Percentiles rank a stretch among this genome's conserved stretches.
phyloP scores from a whole-genome alignment of 2,329 filamentous ascomycete species.

The Fusarium anguioides region DNA sequence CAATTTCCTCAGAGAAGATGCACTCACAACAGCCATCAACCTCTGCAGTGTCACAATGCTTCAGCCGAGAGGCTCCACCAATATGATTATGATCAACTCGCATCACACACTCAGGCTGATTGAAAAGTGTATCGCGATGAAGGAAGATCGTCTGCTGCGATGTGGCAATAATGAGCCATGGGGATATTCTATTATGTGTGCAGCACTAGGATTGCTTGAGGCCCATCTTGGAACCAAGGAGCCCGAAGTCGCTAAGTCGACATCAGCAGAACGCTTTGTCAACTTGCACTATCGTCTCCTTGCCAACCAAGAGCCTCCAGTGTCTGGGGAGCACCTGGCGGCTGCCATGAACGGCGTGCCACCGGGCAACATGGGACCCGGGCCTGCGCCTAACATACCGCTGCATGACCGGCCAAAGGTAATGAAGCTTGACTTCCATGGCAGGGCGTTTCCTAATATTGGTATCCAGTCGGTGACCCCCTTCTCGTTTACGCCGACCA shows the following conservation, averaged over 20 bases:
- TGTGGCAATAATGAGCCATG: slow-evolving; percentile 73
- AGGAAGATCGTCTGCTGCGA: slow-evolving; percentile 69
- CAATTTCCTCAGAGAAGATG: slow-evolving; percentile 70
- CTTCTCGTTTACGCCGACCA: slow-evolving; percentile 54
- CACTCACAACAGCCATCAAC: slow-evolving; percentile 69
- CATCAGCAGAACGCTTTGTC: slow-evolving; percentile 69
- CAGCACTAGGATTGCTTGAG: slow-evolving; percentile 68
- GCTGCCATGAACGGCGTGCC: slow-evolving; percentile 40
- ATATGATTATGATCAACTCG: slow-evolving; percentile 72
- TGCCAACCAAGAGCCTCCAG: slow-evolving; percentile 63
- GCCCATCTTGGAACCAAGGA: slow-evolving; percentile 69
- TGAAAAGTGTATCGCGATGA: slow-evolving; percentile 69
- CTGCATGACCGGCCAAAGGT: slow-evolving; percentile 56
- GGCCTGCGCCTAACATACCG: slow-evolving; percentile 48
- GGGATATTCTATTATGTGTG: slow-evolving; percentile 73
- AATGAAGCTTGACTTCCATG: slow-evolving; percentile 44
- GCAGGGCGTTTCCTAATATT: slow-evolving; percentile 47
- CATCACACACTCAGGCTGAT: slow-evolving; percentile 70
- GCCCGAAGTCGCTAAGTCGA: slow-evolving; percentile 66
- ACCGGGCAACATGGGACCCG: slow-evolving; percentile 43
- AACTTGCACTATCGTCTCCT: slow-evolving; percentile 68
- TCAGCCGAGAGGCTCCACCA: slow-evolving; percentile 67
- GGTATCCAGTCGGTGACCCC: slow-evolving; percentile 54
- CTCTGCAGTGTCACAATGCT: slow-evolving; percentile 70
- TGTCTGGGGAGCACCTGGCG: slow-evolving; percentile 47